These are phyloP conservation scores for Hypoxylon sp. DNA, from an alignment of 2,329 filamentous ascomycete genomes.

Conservation along the genomic window DNA sequence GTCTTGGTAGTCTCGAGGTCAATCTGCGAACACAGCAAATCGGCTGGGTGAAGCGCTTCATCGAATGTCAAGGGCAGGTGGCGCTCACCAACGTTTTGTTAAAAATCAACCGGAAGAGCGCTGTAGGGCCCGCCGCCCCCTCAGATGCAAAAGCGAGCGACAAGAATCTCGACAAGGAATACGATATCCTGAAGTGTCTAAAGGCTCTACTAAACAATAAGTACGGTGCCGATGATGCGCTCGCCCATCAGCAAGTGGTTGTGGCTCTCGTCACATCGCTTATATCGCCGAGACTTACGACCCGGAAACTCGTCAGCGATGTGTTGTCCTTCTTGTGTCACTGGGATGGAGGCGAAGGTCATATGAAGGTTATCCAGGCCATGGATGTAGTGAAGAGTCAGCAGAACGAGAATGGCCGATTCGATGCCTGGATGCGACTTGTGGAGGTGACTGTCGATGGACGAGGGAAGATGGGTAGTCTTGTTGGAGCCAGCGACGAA, in stretches of 20 bases:
- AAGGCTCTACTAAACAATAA: slow-evolving; percentile 99
- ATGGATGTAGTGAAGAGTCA: slow-evolving; percentile 92
- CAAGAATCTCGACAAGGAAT: slow-evolving; percentile 90
- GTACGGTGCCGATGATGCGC: slow-evolving; percentile 95
- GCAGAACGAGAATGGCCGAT: slow-evolving; percentile 92
- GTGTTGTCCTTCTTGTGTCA: slow-evolving; percentile 96
- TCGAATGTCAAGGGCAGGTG: slow-evolving; percentile 97
- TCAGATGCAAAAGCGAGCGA: slow-evolving; percentile 72
- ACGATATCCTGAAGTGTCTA: slow-evolving; percentile 97
- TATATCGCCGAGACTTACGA: slow-evolving; percentile 89
- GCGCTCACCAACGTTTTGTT: slow-evolving; percentile 93
- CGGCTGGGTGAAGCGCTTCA: slow-evolving; percentile 95
- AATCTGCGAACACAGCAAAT: slow-evolving; percentile 97
- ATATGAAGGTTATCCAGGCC: slow-evolving; percentile 92
- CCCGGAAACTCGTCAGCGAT: slow-evolving; percentile 94
- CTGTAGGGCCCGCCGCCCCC: slow-evolving; percentile 77
- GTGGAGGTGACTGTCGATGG: slow-evolving; percentile 98
- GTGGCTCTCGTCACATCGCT: slow-evolving; percentile 89
- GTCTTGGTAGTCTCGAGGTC: slow-evolving; percentile 92
- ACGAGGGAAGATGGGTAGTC: slow-evolving; percentile 97
- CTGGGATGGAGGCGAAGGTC: slow-evolving; percentile 89
- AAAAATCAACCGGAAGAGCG: slow-evolving; percentile 92
- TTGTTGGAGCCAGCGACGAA: slow-evolving; percentile 97
- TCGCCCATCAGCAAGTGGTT: slow-evolving; percentile 90
- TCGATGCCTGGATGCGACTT: slow-evolving; percentile 98